A percentile compares a stretch with the other conserved stretches of the same genome.
Conservation (phyloP, 495 filamentous ascomycete genomes). For the Hyaloscypha bicolor region DNA sequence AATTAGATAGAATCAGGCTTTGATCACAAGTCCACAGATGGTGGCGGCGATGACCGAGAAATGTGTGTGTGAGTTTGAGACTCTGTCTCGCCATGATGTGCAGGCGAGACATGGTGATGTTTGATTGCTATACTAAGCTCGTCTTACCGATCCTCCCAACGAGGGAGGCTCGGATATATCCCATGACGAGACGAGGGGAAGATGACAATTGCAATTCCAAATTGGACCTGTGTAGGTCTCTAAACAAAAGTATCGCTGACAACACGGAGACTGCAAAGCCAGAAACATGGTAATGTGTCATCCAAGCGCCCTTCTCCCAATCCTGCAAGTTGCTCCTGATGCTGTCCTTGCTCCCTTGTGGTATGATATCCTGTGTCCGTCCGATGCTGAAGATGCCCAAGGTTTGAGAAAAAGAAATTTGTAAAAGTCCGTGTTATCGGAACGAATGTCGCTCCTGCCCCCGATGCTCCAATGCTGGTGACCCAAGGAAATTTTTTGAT, state of each 20-base stretch:
- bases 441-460: conserved; percentile 2
- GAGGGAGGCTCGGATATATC: background rate
- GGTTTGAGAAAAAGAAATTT: background rate
- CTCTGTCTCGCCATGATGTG: conserved; percentile 7
- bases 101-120: conserved; percentile 1
- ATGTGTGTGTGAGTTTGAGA: conserved; percentile 6
- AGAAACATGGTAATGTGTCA: background rate
- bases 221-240: background rate
- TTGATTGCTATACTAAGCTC: conserved; percentile 10
- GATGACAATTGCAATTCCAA: conserved; percentile 1
- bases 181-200: background rate
- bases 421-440: background rate
- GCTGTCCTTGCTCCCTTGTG: background rate
- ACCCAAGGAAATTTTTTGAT: conserved; percentile 21
- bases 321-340: conserved; percentile 2
- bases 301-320: conserved; percentile 2
- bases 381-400: conserved; percentile 6
- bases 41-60: background rate
- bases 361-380: background rate
- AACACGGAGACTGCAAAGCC: background rate
- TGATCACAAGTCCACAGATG: background rate
- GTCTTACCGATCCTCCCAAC: background rate
- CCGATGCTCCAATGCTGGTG: conserved; percentile 19
- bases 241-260: conserved; percentile 7
- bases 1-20: background rate